Evolutionary conservation across 805 yeast species (phyloP), one percentile per base, ranked within the genome.

Genomic region (Zygotorulaspora florentina): DNA sequence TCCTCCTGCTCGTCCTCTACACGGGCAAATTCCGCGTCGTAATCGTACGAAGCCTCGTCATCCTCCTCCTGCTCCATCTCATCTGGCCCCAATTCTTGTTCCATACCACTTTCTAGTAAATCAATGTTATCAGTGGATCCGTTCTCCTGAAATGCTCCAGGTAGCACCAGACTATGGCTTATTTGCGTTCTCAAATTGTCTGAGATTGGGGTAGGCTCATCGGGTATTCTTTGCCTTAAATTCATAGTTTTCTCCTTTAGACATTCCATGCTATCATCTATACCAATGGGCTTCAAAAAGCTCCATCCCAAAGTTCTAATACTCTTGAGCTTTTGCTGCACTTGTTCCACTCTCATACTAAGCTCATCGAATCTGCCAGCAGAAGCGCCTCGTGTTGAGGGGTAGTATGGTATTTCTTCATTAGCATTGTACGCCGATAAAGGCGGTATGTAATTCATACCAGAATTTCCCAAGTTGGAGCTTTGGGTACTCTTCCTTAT

Each of bases 221-320:
- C 17, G 20, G 30, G 13, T 33, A 30, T 11, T 18, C 33, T 28
- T 13, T 29, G 36, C 6, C n/a, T 33, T 17, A 4, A 8, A 11
- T 35, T 35, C 15, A 17, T 45, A 41, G 12, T 40, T 35, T 58
- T 61, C 35, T 59, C 67, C 26, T 59, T 58, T 51, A 59, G 47
- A 31, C 57, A 64, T 35, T 54, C 51, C 73, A 80, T 69, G 0
- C 86, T 83, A 58, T 74, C 78, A 2, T 71, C 69, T 8, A 80
- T 56, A 0, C 88, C 89, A 9, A 83, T 71, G 0, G 89, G 88
- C 36, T 69, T 68, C 45, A 84, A 57, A 44, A 68, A 69, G 11
- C 69, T 54, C 60, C 68, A 71, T 0, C 87, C 87, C 17, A 73
- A 54, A 3, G 67, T 67, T 7, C 75, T 66, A 26, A 79, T 65